A percentile compares a stretch with the other conserved stretches of the same genome.
phyloP scores from a whole-genome alignment of 2,329 filamentous ascomycete species.

The Aspergillus sp. region DNA sequence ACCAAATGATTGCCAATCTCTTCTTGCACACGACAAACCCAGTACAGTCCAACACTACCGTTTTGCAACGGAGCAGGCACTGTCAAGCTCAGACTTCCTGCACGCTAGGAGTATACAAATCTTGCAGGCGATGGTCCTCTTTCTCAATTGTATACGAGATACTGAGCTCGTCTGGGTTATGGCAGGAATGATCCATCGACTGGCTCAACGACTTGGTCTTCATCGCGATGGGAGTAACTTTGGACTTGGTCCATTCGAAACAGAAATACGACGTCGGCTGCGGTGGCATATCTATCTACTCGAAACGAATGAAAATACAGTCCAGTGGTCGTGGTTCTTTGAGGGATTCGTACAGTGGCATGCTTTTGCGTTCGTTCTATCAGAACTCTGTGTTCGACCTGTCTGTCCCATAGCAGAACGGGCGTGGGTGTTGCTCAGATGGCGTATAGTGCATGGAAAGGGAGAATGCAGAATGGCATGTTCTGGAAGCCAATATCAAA shows the following conservation, averaged over 20 bases:
- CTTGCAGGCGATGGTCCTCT: conserved; percentile 55
- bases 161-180: conserved; percentile 24
- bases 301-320: conserved; percentile 54
- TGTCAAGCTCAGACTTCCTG: conserved; percentile 56
- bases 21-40: conserved; percentile 43
- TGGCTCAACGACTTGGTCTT: conserved; percentile 25
- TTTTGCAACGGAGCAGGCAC: conserved; percentile 54
- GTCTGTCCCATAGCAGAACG: conserved; percentile 49
- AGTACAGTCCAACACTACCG: conserved; percentile 48
- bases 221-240: conserved; percentile 42
- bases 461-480: neutral
- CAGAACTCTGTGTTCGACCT: conserved; percentile 55
- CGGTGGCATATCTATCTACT: conserved; percentile 51
- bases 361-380: conserved; percentile 56
- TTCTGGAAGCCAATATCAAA: too few species aligned
- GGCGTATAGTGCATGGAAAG: conserved; percentile 19
- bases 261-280: conserved; percentile 44
- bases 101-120: conserved; percentile 53
- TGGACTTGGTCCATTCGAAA: conserved; percentile 39
- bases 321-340: conserved; percentile 60
- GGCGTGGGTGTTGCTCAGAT: conserved; percentile 52
- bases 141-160: conserved; percentile 43
- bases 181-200: conserved; percentile 22
- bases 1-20: conserved; percentile 40
- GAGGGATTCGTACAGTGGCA: conserved; percentile 60